These are phyloP conservation scores for Coemansia sp. DNA, from an alignment of 192 early-diverging fungal species.

Conservation along the genomic window DNA sequence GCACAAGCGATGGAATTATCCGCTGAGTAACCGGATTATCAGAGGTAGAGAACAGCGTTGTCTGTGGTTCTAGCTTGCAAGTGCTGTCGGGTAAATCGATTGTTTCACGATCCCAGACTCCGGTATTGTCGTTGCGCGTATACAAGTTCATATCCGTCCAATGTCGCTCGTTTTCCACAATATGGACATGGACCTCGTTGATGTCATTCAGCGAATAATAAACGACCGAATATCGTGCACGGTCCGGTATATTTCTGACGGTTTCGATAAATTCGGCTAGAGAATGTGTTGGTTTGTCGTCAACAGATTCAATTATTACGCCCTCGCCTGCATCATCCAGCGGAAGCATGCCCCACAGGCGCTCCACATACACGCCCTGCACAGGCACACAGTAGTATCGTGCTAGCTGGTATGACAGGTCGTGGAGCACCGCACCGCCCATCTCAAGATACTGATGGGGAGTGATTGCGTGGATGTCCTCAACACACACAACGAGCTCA, in stretches of 20 bases:
- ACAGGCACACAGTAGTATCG: slow-evolving; percentile 67
- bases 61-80: slow-evolving; percentile 9
- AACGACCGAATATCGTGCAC: slow-evolving; percentile 60
- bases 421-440: slow-evolving; percentile 78
- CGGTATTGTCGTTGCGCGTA: slow-evolving; percentile 32
- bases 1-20: slow-evolving; percentile 67
- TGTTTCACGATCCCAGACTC: slow-evolving; percentile 18
- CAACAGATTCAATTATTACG: slow-evolving; percentile 65
- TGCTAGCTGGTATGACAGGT: slow-evolving; percentile 71
- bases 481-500: slow-evolving; percentile 56
- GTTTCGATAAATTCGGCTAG: slow-evolving; percentile 75
- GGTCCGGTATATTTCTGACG: slow-evolving; percentile 70
- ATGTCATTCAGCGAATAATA: slow-evolving; percentile 80
- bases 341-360: slow-evolving; percentile 60
- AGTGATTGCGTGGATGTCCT: slow-evolving; percentile 74
- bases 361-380: slow-evolving; percentile 78
- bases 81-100: slow-evolving; percentile 47
- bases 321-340: slow-evolving; percentile 46
- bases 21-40: slow-evolving; percentile 26
- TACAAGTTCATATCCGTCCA: slow-evolving; percentile 26
- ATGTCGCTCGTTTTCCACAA: slow-evolving; percentile 61
- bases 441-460: slow-evolving; percentile 81
- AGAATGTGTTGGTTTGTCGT: slow-evolving; percentile 68
- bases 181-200: slow-evolving; percentile 73
- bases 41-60: slow-evolving; percentile 11